phyloP scores from a whole-genome alignment of 805 yeast species.

The Pichia gijzeniarum region DNA sequence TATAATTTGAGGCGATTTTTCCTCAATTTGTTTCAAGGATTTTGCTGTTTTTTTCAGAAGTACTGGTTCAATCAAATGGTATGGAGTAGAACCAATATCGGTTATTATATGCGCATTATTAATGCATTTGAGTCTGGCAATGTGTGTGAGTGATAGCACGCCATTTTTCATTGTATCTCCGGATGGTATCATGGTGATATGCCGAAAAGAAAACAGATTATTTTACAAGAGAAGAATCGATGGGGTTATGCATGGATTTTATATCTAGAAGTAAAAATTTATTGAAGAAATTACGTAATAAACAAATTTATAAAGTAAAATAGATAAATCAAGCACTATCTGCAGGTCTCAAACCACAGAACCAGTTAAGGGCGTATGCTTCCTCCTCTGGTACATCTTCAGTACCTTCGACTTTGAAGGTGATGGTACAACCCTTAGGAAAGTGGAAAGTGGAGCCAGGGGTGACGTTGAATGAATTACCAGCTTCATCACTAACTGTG shows the following conservation, averaged over 20 bases:
- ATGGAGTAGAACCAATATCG: conserved; percentile 32
- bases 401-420: conserved; percentile 44
- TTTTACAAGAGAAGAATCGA: too few species aligned
- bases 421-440: conserved; percentile 61
- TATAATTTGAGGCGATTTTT: conserved; percentile 35
- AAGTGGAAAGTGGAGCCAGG: conserved; percentile 68
- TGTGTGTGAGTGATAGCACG: conserved; percentile 21
- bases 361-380: conserved; percentile 61
- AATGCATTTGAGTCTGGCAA: conserved; percentile 26
- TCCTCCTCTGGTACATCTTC: conserved; percentile 27
- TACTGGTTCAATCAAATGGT: conserved; percentile 43
- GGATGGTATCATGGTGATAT: too few species aligned
- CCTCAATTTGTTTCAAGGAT: conserved; percentile 37
- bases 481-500: conserved; percentile 57
- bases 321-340: conserved; percentile 3
- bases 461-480: conserved; percentile 46
- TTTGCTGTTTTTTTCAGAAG: conserved; percentile 39
- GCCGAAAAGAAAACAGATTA: too few species aligned
- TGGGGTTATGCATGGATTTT: too few species aligned
- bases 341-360: conserved; percentile 51
- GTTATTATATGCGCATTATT: conserved; percentile 28
- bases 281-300: background rate
- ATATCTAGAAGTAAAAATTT: background rate
- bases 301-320: too few species aligned
- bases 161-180: conserved; percentile 13